These are phyloP conservation scores for Hemisphaericaspora subhashii DNA, from an alignment of 1,139 yeast genomes.

Conservation along the genomic window DNA sequence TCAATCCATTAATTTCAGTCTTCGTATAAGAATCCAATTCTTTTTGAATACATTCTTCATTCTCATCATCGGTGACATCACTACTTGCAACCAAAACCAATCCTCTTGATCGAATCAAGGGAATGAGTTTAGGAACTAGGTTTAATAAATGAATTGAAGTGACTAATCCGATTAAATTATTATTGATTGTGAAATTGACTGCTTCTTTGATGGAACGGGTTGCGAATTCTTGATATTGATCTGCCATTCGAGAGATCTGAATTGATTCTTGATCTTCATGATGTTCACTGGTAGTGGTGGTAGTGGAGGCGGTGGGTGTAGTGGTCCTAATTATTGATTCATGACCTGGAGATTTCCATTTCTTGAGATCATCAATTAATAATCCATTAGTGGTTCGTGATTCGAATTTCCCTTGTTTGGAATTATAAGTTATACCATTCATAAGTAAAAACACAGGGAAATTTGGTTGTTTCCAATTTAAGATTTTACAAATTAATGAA, in stretches of 20 bases:
- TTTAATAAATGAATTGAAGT: slow-evolving; percentile 69
- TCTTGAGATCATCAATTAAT: slow-evolving; percentile 22
- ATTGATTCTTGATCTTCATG: too few species aligned
- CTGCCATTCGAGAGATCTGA: too few species aligned
- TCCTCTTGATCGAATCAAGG: slow-evolving; percentile 77
- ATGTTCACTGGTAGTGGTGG: too few species aligned
- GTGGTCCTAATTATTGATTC: neutral
- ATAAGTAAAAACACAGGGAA: slow-evolving; percentile 89
- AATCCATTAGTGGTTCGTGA: slow-evolving; percentile 46
- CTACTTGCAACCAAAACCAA: slow-evolving; percentile 75
- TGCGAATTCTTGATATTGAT: slow-evolving; percentile 38
- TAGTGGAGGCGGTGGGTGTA: neutral
- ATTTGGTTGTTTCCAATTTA: slow-evolving; percentile 98
- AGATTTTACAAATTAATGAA: slow-evolving; percentile 83
- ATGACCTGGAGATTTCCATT: slow-evolving; percentile 10
- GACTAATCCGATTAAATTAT: slow-evolving; percentile 82
- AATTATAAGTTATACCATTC: slow-evolving; percentile 57
- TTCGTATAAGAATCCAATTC: slow-evolving; percentile 46
- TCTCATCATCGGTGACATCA: slow-evolving; percentile 31
- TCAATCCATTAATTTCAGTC: slow-evolving; percentile 72
- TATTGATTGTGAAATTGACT: slow-evolving; percentile 69
- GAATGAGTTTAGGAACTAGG: slow-evolving; percentile 74
- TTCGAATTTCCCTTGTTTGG: slow-evolving; percentile 29
- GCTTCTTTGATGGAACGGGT: slow-evolving; percentile 50
- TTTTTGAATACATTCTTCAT: slow-evolving; percentile 26